Base-by-base conservation (phyloP, 306 rosid genomes). In the Pueraria montana region DNA sequence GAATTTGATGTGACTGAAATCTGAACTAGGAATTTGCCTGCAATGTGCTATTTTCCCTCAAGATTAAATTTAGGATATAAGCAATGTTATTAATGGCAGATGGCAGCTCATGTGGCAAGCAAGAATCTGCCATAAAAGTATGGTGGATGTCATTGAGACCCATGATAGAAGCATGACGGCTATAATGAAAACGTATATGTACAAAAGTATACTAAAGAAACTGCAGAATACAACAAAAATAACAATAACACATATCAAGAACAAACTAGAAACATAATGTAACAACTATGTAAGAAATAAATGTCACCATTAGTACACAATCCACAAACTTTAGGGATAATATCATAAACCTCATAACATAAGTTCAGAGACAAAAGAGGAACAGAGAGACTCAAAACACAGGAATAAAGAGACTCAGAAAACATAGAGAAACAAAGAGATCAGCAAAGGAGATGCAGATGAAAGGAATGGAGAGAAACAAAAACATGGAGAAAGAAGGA, bases 61-160 rank as follows among this genome's bases (percentile, higher is more conserved):
- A 59, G 34, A 63, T 38, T 34, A 21, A 52, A 49, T 81, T 63
- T 49, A 73, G 64, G 52, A 50, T 63, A 61, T 6, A n/a, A 6
- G 27, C 12, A 55, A 55, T 18, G 27, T 55, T 20, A 20, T 8
- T 52, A 8, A 55, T 55, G 27, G 1, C 11, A 20, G 27, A 55
- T 55, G 62, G 3, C 0, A 11, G 59, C 59, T 45, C 17, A 12
- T 45, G 5, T 11, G 34, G 2, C 34, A 30, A 30, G 34, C 34
- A 30, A 30, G 4, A 30, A 3, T 30, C 34, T 30, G 34, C 34
- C 34, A 30, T 3, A 30, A 30, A 30, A 30, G 34, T 30, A 30
- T 30, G 34, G 34, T 30, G 34, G 34, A 17, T 52, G 3, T 3
- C 10, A 6, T 52, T 52, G 23, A 1, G 24, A 18, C 3, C 23